phyloP scores from a whole-genome alignment of 2,329 filamentous ascomycete species.

The Microdochium paspali region DNA sequence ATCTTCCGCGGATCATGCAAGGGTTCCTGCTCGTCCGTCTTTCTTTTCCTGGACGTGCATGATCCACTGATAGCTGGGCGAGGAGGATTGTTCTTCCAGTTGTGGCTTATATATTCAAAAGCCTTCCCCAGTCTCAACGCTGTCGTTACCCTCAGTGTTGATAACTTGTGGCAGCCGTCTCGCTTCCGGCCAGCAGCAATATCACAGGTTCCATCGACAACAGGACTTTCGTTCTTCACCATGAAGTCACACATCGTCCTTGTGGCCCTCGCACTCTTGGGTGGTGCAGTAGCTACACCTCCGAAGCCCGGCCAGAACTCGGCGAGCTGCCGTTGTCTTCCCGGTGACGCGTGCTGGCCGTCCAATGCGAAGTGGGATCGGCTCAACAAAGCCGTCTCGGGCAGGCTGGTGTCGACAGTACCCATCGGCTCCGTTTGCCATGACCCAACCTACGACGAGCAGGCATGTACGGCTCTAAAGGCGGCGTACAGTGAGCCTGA shows the following conservation, averaged over 20 bases:
- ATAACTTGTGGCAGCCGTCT: too few relatives aligned
- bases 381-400: background rate
- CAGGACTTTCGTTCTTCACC: background rate
- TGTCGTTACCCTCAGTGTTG: too few relatives aligned
- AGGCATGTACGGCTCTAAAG: conserved; percentile 21
- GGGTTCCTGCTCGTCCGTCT: too few relatives aligned
- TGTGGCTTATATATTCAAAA: too few relatives aligned
- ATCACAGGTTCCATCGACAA: too few relatives aligned
- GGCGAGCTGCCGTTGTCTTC: background rate
- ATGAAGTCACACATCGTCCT: background rate
- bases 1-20: too few relatives aligned
- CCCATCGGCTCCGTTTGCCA: conserved; percentile 36
- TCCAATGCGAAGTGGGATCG: background rate
- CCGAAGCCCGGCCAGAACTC: background rate
- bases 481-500: conserved; percentile 5
- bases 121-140: too few relatives aligned
- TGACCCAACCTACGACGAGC: conserved; percentile 21
- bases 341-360: background rate
- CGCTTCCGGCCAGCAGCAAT: too few relatives aligned
- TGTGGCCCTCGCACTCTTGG: background rate
- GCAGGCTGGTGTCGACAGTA: conserved; percentile 5
- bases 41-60: too few relatives aligned
- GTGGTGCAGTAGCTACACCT: background rate
- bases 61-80: too few relatives aligned
- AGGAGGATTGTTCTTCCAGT: too few relatives aligned